A percentile compares a stretch with the other conserved stretches of the same genome.
These are phyloP conservation scores for Fusarium oxysporum DNA, from an alignment of 2,329 filamentous ascomycete genomes.

Conservation along the genomic window DNA sequence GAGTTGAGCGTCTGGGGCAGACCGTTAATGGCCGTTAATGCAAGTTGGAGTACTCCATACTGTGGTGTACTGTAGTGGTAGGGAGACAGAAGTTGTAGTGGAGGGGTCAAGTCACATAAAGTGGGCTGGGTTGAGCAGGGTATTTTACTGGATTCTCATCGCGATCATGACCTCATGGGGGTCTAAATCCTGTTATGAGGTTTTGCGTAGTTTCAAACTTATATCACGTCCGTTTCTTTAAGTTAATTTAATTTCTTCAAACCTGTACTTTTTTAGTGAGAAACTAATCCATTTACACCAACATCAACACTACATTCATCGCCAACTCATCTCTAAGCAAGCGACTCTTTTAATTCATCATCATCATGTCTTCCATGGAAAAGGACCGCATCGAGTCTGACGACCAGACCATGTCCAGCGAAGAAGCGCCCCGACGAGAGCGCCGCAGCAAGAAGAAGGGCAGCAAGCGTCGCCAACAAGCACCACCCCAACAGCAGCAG, in stretches of 20 bases:
- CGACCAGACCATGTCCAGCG: constrained; percentile 39
- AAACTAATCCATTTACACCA: constrained; percentile 12
- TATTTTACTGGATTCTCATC: constrained; percentile 24
- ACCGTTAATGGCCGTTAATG: neutral
- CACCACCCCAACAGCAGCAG: constrained; percentile 33
- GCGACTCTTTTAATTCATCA: constrained; percentile 19
- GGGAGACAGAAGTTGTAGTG: neutral
- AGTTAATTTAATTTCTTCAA: constrained; percentile 22
- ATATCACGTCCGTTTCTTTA: constrained; percentile 36
- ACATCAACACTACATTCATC: neutral
- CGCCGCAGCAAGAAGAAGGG: constrained; percentile 48
- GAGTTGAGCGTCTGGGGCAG: neutral
- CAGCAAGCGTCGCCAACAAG: constrained; percentile 47
- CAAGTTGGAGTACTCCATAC: no score
- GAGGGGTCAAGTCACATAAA: constrained; percentile 22
- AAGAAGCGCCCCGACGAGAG: constrained; percentile 41
- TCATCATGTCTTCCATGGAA: constrained; percentile 40
- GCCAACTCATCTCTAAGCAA: neutral
- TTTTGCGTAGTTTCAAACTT: constrained; percentile 28
- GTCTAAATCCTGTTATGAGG: constrained; percentile 47
- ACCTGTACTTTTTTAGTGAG: constrained; percentile 12
- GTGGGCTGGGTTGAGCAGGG: constrained; percentile 13
- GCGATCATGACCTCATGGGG: constrained; percentile 48
- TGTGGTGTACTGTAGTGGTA: no score
- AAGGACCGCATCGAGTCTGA: constrained; percentile 47